Evolutionary conservation across 2,329 filamentous ascomycete genomes (phyloP), one percentile per base, ranked within the genome.

Genomic region (Zalaria sp.): DNA sequence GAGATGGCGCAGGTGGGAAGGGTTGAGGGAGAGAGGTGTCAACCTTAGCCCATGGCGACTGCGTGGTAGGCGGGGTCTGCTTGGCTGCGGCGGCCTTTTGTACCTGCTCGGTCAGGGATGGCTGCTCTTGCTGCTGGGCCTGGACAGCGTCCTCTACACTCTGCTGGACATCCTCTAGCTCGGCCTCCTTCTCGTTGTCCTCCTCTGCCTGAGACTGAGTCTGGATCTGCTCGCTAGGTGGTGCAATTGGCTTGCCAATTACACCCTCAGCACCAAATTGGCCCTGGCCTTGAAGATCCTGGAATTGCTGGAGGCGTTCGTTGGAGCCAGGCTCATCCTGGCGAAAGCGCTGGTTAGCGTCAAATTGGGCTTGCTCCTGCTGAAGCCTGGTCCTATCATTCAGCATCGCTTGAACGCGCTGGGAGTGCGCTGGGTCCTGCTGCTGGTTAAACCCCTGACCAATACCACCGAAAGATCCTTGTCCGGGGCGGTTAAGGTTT

Each of bases 51-150:
- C 75, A 79, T 11, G 71, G 69, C 8, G 70, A 69, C 42, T 72
- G 66, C 32, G 50, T 49, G 11, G 45, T 39, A 27, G 65, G 59
- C 5, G 69, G 67, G 9, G 73, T 73, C 41, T 78, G 69, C 53
- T 77, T 75, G 4, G 70, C 69, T 35, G 73, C 73, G 11, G 67
- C 69, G 4, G 86, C 79, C 61, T 87, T 83, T 60, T 88, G 83
- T 0, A 91, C 83, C 60, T 89, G 84, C 58, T 93, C 80, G 4
- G 83, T 87, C 42, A 93, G 65, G 37, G 84, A 87, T 9, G 88
- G 69, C 18, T 68, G 60, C 46, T 77, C 69, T 38, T 56, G 52
- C 39, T 66, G 63, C 31, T 62, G 59, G 5, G 34, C 34, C 18
- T 36, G 37, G 3, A 47, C 43, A 8, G 44, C 35, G 4, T 51